These are phyloP conservation scores for Coniochaeta sp. DNA, from an alignment of 2,329 filamentous ascomycete genomes.

Conservation along the genomic window DNA sequence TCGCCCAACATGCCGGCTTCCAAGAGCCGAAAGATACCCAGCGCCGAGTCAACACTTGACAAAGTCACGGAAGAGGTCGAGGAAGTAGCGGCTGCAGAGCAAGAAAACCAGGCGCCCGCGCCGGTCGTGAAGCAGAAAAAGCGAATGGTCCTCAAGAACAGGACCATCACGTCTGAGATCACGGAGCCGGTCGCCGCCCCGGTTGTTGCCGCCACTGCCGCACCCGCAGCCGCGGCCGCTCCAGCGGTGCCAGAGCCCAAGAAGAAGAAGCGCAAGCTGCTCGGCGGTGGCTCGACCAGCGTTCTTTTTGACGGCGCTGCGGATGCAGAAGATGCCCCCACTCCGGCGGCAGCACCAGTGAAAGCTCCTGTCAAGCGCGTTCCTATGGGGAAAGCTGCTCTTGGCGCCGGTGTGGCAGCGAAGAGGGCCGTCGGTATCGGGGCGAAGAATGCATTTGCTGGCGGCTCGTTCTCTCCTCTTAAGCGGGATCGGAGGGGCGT, in stretches of 20 bases:
- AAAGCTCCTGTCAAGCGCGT: conserved; percentile 14
- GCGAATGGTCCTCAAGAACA: conserved; percentile 12
- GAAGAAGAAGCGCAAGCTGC: conserved; percentile 69
- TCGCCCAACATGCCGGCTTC: conserved; percentile 33
- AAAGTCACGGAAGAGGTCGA: conserved; percentile 32
- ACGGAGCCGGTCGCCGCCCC: not conserved
- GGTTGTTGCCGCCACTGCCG: conserved; percentile 3
- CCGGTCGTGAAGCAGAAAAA: conserved; percentile 23
- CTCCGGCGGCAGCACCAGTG: conserved; percentile 3
- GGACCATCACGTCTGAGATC: conserved; percentile 9
- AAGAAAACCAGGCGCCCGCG: conserved; percentile 24
- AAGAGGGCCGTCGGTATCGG: conserved; percentile 19
- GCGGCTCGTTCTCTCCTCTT: conserved; percentile 59
- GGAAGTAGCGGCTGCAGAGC: conserved; percentile 12
- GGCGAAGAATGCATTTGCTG: conserved; percentile 40
- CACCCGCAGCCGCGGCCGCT: conserved; percentile 8
- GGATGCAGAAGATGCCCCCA: conserved; percentile 17
- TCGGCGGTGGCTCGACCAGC: conserved; percentile 55
- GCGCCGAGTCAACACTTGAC: conserved; percentile 23
- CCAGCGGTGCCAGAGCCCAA: conserved; percentile 32
- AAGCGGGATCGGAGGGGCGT: conserved; percentile 62
- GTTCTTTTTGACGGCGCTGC: conserved; percentile 68
- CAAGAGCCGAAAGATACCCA: conserved; percentile 17
- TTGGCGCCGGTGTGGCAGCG: conserved; percentile 14
- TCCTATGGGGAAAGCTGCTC: conserved; percentile 11